These are phyloP conservation scores for Coemansia sp. DNA, from an alignment of 192 early-diverging fungal genomes.

Conservation along the genomic window DNA sequence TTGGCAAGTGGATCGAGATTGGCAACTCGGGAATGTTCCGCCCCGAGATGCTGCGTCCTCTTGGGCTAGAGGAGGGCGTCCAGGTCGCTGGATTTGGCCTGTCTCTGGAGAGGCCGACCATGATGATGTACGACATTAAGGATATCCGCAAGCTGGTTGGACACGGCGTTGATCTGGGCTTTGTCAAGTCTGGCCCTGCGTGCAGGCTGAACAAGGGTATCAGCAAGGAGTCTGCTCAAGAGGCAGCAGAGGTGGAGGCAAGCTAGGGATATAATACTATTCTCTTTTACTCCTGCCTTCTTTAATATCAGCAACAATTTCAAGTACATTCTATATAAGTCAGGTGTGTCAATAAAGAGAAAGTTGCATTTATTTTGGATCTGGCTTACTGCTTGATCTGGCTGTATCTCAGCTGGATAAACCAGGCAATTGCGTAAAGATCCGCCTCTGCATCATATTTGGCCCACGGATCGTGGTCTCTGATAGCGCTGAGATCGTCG, in stretches of 20 bases:
- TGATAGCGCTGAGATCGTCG: slow-evolving; percentile 46
- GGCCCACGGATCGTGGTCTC: slow-evolving; percentile 52
- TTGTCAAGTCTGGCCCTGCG: slow-evolving; percentile 87
- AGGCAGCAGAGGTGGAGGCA: neutral
- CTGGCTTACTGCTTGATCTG: slow-evolving; percentile 4
- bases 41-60: slow-evolving; percentile 94
- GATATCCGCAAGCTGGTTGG: slow-evolving; percentile 96
- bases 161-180: slow-evolving; percentile 88
- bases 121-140: slow-evolving; percentile 94
- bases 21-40: slow-evolving; percentile 99
- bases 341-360: no score
- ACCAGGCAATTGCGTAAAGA: slow-evolving; percentile 20
- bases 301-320: neutral
- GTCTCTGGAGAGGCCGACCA: slow-evolving; percentile 94
- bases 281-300: neutral
- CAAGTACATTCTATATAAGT: neutral
- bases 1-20: slow-evolving; percentile 91
- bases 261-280: neutral
- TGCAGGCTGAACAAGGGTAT: slow-evolving; percentile 85
- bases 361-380: neutral
- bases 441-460: slow-evolving; percentile 32
- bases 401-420: slow-evolving; percentile 24
- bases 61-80: slow-evolving; percentile 94
- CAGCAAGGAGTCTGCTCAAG: slow-evolving; percentile 35
- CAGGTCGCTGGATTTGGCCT: slow-evolving; percentile 98